These are phyloP conservation scores for Porogramme epimiltina DNA, from an alignment of 1,284 basidiomycete species.

Conservation along the genomic window DNA sequence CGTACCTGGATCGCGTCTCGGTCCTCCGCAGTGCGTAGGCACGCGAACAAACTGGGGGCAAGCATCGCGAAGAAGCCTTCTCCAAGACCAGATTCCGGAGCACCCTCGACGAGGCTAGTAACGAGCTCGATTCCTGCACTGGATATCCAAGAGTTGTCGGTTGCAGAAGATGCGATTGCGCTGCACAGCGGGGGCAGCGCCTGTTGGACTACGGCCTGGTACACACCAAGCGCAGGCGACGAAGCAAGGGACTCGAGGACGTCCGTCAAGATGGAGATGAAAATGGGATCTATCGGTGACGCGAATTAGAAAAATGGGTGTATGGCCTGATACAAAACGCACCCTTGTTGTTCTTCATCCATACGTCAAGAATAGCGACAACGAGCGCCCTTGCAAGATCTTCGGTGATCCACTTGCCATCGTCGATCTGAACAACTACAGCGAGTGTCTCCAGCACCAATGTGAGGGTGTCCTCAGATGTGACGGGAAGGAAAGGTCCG, in stretches of 20 bases:
- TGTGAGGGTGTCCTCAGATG: constrained; percentile 89
- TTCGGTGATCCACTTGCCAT: constrained; percentile 67
- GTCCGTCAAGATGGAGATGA: constrained; percentile 85
- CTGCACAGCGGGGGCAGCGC: constrained; percentile 74
- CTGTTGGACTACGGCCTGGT: constrained; percentile 71
- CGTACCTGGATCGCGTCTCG: constrained; percentile 82
- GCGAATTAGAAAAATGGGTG: background rate
- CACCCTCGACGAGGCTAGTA: constrained; percentile 69
- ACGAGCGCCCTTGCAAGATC: constrained; percentile 69
- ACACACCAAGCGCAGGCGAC: constrained; percentile 59
- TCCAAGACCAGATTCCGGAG: constrained; percentile 67
- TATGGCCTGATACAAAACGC: too few relatives aligned
- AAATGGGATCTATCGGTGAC: constrained; percentile 75
- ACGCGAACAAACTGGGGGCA: constrained; percentile 75
- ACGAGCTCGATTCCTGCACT: constrained; percentile 84
- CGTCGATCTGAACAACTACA: constrained; percentile 75
- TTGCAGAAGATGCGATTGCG: constrained; percentile 59
- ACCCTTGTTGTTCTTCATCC: constrained; percentile 87
- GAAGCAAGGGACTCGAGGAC: constrained; percentile 74
- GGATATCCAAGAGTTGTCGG: constrained; percentile 69
- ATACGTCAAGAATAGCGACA: constrained; percentile 71
- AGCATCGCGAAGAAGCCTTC: constrained; percentile 76
- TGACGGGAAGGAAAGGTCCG: constrained; percentile 79
- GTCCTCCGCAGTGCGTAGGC: constrained; percentile 71
- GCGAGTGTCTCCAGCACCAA: constrained; percentile 87